phyloP scores from a whole-genome alignment of 163 green algal genomes.

The Prototheca cutis region DNA sequence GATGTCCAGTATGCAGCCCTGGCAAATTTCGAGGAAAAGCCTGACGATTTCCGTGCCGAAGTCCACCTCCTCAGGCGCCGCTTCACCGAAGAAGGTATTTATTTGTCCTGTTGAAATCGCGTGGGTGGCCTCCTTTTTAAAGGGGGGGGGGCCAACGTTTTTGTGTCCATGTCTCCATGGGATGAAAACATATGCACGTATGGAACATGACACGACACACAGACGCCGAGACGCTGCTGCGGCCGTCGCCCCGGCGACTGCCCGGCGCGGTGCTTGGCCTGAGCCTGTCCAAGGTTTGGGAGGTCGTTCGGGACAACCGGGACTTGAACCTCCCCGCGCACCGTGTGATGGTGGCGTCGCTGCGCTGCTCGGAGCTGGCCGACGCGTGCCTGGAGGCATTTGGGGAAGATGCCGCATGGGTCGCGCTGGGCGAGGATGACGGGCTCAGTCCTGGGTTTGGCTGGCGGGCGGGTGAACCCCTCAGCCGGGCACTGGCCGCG shows the following conservation, averaged over 20 bases:
- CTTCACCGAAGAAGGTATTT: constrained; percentile 54
- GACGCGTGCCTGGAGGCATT: constrained; percentile 56
- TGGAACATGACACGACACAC: too few relatives aligned
- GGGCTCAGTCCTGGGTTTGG: constrained; percentile 61
- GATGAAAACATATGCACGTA: too few relatives aligned
- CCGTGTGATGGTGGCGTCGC: constrained; percentile 96
- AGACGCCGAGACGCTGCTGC: constrained; percentile 8
- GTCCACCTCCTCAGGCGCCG: constrained; percentile 48
- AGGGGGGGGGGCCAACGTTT: too few relatives aligned
- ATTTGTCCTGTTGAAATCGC: too few relatives aligned
- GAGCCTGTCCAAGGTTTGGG: constrained; percentile 76
- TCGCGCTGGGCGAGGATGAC: constrained; percentile 25
- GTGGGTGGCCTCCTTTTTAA: too few relatives aligned
- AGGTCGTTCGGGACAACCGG: constrained; percentile 79
- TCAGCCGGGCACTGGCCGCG: constrained; percentile 22
- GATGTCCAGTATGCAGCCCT: constrained; percentile 83
- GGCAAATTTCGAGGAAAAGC: constrained; percentile 87
- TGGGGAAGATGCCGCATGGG: constrained; percentile 47
- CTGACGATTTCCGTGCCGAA: constrained; percentile 86
- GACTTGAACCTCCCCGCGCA: constrained; percentile 96
- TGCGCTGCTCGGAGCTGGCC: constrained; percentile 84
- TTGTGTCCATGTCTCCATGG: too few relatives aligned
- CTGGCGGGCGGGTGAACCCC: background rate
- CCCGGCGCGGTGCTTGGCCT: constrained; percentile 70
- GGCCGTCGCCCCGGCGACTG: constrained; percentile 43